Base-by-base conservation (phyloP, 1,284 basidiomycete species). In the Rhodofomes roseus region DNA sequence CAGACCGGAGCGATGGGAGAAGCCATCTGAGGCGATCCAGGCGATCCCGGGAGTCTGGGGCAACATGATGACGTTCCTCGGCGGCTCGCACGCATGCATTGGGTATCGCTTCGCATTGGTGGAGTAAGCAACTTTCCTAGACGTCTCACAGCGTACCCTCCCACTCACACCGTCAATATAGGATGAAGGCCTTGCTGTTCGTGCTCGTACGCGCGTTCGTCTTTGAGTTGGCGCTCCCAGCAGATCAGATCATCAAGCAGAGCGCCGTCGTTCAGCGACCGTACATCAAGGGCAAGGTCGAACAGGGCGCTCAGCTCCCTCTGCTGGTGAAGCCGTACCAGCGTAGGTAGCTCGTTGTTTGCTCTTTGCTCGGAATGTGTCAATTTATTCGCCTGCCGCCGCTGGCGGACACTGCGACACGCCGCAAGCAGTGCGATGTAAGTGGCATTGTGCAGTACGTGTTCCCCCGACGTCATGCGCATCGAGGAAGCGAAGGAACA, bases 1-100 rank as follows among this genome's bases (percentile, higher is more conserved):
- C 56, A 82, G 80, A 59, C 85, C 85, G 2, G 85, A 86, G 65
- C 76, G 84, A n/a, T 87, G 86, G 85, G 72, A 79, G 52, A 69
- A 76, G 37, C 37, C 37, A 6, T 82, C 83, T 0, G 77, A 79
- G 39, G 73, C 71, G 0, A 76, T 75, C 1, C 69, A 70, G 11
- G 69, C 67, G 0, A 76, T 87, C 25, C 86, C 86, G 0, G 81
- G 85, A 1, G 37, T 44, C 72, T 88, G 50, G 50, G 50, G 18
- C 4, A 52, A 52, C 11, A 34, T 31, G 31, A 70, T 88, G 43
- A 80, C 81, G 0, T 89, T 89, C 76, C 62, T 84, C 1, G 81
- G 81, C 25, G 86, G 86, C 1, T 78, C 83, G 4, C 78, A 79
- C 27, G 78, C 82, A 1, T 87, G 85, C 23, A 37, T 58, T 41